These are phyloP conservation scores for Irpex rosettiformis DNA, from an alignment of 1,284 basidiomycete species.

Conservation along the genomic window DNA sequence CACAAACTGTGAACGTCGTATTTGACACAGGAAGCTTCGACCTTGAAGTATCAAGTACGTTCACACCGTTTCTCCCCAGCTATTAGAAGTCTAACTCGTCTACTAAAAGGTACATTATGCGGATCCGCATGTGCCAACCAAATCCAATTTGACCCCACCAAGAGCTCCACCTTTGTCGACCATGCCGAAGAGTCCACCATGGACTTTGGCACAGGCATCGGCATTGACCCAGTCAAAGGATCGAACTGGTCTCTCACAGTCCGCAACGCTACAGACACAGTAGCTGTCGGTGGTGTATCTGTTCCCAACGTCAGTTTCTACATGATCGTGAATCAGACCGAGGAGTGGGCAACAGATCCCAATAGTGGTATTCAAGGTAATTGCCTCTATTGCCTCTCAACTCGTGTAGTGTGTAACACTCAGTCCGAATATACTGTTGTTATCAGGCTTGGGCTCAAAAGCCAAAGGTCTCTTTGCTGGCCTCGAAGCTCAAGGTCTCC, in stretches of 20 bases:
- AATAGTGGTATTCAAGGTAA: slow-evolving; percentile 53
- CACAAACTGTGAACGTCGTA: slow-evolving; percentile 46
- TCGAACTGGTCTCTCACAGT: slow-evolving; percentile 42
- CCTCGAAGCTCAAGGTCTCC: slow-evolving; percentile 44
- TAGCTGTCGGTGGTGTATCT: slow-evolving; percentile 42
- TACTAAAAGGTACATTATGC: slow-evolving; percentile 39
- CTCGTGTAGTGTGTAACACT: slow-evolving; percentile 37
- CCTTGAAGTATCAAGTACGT: slow-evolving; percentile 44
- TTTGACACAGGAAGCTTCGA: slow-evolving; percentile 50
- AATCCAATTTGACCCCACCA: slow-evolving; percentile 42
- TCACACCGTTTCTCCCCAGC: neutral
- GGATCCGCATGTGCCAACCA: slow-evolving; percentile 40
- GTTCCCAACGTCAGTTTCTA: slow-evolving; percentile 37
- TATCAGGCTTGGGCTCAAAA: slow-evolving; percentile 24
- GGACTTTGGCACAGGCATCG: slow-evolving; percentile 51
- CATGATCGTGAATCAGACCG: slow-evolving; percentile 48
- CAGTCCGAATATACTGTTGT: too few relatives aligned
- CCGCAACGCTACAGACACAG: slow-evolving; percentile 40
- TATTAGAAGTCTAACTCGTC: neutral
- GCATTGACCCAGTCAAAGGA: slow-evolving; percentile 50
- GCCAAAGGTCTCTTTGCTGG: slow-evolving; percentile 21
- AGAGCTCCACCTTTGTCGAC: slow-evolving; percentile 49
- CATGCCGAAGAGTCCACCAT: slow-evolving; percentile 36
- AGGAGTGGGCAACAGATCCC: slow-evolving; percentile 46
- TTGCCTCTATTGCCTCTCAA: slow-evolving; percentile 1